These are phyloP conservation scores for Hyaloscypha variabilis DNA, from an alignment of 495 filamentous ascomycete species.

Conservation along the genomic window DNA sequence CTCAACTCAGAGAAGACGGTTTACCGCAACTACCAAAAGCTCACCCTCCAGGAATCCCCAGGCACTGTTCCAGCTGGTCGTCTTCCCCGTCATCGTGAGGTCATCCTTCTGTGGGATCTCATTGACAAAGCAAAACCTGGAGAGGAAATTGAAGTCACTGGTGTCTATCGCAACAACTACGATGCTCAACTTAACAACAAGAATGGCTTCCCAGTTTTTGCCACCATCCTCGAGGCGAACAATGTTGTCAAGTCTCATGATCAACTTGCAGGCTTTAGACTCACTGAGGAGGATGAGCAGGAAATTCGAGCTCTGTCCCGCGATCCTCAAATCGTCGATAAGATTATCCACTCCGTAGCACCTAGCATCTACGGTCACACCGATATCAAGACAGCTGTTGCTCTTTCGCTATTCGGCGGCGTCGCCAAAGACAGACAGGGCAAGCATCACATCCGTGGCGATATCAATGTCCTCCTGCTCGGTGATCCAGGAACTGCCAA, in stretches of 20 bases:
- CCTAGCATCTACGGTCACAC: constrained; percentile 97
- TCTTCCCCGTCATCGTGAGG: constrained; percentile 91
- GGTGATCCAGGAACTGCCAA: constrained; percentile 99
- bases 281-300: constrained; percentile 95
- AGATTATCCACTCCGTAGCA: constrained; percentile 91
- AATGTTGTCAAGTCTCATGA: constrained; percentile 97
- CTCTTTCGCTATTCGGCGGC: constrained; percentile 92
- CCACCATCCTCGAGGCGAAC: constrained; percentile 96
- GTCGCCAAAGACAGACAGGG: constrained; percentile 89
- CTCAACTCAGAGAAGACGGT: constrained; percentile 97
- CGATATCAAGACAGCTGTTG: constrained; percentile 97
- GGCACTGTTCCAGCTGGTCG: constrained; percentile 96
- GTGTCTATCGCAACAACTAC: constrained; percentile 98
- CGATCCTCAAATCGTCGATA: constrained; percentile 92
- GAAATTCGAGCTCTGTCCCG: constrained; percentile 83
- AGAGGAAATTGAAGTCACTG: constrained; percentile 96
- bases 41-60: constrained; percentile 96
- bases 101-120: constrained; percentile 94
- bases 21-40: constrained; percentile 98
- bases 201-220: constrained; percentile 98
- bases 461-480: constrained; percentile 97
- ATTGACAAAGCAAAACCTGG: constrained; percentile 97
- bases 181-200: constrained; percentile 97
- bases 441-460: constrained; percentile 87
- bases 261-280: constrained; percentile 93